Base-by-base conservation (phyloP, 2,329 filamentous ascomycete species). In the Fusarium pilosicola region DNA sequence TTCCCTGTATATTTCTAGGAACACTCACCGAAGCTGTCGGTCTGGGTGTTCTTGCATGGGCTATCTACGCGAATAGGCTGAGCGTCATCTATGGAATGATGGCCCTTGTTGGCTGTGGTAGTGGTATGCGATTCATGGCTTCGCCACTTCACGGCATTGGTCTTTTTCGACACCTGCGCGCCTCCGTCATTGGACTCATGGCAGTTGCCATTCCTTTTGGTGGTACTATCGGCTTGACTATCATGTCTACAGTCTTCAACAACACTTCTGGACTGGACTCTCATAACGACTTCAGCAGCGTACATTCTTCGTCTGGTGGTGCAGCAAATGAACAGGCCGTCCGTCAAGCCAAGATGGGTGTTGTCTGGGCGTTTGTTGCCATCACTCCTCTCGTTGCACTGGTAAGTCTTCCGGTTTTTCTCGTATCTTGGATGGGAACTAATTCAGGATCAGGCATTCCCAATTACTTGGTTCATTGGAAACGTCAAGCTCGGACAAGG, bases 161-260 rank as follows among this genome's bases (percentile, higher is more conserved):
- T 0, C 87, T 90, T 66, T 92, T 91, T 80, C 89, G 88, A 0
- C 80, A 85, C 8, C 81, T 86, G 34, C 87, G 92, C 18, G 86
- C 91, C 0, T 84, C 87, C 0, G 88, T 92, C 7, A 86, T 91
- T 63, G 89, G 87, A 1, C 78, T 93, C 15, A 86, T 91, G 79
- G 84, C 86, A 0, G 88, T 93, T 60, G 86, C 89, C 6, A 66
- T 88, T 22, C 89, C 90, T 0, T 87, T 93, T 30, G 91, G 92
- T 7, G 91, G 91, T 18, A 92, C 90, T 0, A 80, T 93, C 6
- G 88, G 88, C 0, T 83, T 93, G 51, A 91, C 91, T 1, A 86
- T 93, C 75, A 93, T 93, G 91, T 87, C 90, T 20, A 86, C 88
- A 14, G 90, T 93, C 4, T 93, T 93, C 79, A 92, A 92, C 77